Conservation (phyloP, 495 filamentous ascomycete genomes). For the Penicillium pulvis region DNA sequence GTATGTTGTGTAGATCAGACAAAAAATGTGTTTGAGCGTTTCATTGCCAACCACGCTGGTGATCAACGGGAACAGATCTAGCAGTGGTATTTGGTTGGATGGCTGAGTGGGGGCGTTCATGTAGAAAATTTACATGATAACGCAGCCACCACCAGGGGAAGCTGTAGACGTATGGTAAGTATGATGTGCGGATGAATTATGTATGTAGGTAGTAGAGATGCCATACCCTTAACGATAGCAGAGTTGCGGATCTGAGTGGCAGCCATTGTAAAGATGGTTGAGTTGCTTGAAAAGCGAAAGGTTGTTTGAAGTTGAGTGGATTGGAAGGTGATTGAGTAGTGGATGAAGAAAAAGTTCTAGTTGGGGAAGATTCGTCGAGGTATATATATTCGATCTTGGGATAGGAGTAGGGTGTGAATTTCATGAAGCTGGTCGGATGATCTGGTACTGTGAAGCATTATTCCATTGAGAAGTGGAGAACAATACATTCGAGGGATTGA, state of each 20-base stretch:
- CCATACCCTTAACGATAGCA: conserved; percentile 36
- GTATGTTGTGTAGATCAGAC: neutral
- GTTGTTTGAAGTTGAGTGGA: conserved; percentile 22
- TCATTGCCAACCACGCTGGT: neutral
- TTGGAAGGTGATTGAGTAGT: conserved; percentile 16
- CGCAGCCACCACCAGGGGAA: conserved; percentile 43
- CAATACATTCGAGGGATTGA: neutral
- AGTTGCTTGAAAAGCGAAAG: conserved; percentile 30
- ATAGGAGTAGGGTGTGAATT: neutral
- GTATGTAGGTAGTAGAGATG: neutral
- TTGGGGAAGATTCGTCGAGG: neutral
- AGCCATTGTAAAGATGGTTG: conserved; percentile 38
- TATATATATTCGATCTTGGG: conserved; percentile 14
- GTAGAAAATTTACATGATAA: conserved; percentile 36
- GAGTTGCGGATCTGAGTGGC: conserved; percentile 31
- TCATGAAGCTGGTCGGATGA: neutral
- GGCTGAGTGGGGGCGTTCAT: conserved; percentile 11
- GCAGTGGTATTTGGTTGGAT: conserved; percentile 11
- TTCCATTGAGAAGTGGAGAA: neutral
- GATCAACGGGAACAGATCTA: conserved; percentile 6
- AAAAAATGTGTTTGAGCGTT: conserved; percentile 9
- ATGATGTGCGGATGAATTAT: neutral
- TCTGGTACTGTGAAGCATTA: too few relatives aligned
- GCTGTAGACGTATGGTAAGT: conserved; percentile 25
- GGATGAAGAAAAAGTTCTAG: conserved; percentile 9